Evolutionary conservation across 768 basidiomycete species (phyloP), one percentile per base, ranked within the genome.

Genomic region (Mycena metata): DNA sequence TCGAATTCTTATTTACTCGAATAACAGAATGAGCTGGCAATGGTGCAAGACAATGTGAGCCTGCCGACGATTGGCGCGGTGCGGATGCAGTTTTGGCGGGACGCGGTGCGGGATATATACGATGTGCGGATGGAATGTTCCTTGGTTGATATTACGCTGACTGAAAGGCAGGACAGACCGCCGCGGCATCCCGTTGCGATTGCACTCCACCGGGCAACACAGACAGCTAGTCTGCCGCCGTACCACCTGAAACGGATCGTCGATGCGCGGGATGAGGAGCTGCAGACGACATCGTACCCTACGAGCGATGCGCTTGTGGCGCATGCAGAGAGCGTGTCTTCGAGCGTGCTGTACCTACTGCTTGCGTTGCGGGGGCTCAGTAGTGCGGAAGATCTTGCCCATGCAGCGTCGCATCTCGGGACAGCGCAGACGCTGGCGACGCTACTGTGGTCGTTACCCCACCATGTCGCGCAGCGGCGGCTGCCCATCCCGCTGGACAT

Each of bases 31-130:
- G 94, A 96, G 76, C 79, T 95, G 60, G 90, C 94, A 12, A 91
- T 83, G 76, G 80, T 94, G 19, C 92, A 90, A 77, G 95, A 96
- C 68, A 82, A 85, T 43, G 91, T 93, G 16, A 92, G 93, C 19
- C 91, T 91, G 66, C 76, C 87, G 41, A 83, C 86, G 43, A 88
- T 96, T 63, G 94, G 93, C n/a, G 88, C 89, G 76, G 93, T 95
- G 86, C 85, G 93, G 70, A 87, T 94, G 83, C 90, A 95, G 76
- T 96, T 95, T 76, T 96, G 94, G 94, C 87, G 89, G 72, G 93
- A 96, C 75, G 89, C 92, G 15, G 74, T 95, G 30, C 92, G 90
- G 73, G 85, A 80, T 52, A 87, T 94, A 23, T 81, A 81, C 73
- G 86, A 91, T 75, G 94, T 92, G 74, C 76, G 85, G 39, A 39